These are phyloP conservation scores for Cucurbita maxima DNA, from an alignment of 306 rosid genomes.

Conservation along the genomic window DNA sequence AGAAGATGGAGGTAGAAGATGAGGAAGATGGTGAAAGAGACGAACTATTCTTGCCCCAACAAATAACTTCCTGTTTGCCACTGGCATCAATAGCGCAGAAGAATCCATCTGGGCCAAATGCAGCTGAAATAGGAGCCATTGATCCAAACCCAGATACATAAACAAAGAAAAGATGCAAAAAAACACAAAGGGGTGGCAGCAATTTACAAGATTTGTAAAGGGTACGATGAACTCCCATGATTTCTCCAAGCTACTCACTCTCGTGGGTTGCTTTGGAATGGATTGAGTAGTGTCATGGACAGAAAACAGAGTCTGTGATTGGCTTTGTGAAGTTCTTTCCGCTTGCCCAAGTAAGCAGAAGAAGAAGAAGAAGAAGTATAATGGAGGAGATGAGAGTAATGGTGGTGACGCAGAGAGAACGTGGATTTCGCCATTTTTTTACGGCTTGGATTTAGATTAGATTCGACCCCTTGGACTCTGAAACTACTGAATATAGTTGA, in stretches of 20 bases:
- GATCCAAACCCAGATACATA: conserved; percentile 46
- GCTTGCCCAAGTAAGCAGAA: conserved; percentile 16
- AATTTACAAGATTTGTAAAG: conserved; percentile 10
- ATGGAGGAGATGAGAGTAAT: conserved; percentile 22
- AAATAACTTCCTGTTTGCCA: conserved; percentile 64
- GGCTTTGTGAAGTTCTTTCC: conserved; percentile 2
- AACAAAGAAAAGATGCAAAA: conserved; percentile 12
- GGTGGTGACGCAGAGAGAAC: conserved; percentile 48
- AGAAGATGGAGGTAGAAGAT: conserved; percentile 16
- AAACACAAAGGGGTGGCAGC: conserved; percentile 8
- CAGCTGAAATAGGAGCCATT: conserved; percentile 81
- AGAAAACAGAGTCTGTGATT: background rate
- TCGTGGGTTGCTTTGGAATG: background rate
- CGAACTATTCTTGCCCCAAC: conserved; percentile 64
- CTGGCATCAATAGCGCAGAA: conserved; percentile 89
- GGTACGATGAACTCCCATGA: conserved; percentile 39
- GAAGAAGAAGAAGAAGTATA: conserved; percentile 9
- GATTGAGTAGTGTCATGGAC: conserved; percentile 27
- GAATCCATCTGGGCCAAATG: conserved; percentile 43
- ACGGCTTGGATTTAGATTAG: conserved; percentile 14
- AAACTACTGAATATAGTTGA: conserved; percentile 15
- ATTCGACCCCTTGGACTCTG: conserved; percentile 23
- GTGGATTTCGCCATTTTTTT: conserved; percentile 53
- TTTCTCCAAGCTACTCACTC: conserved; percentile 6
- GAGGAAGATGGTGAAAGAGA: conserved; percentile 18